Conservation (phyloP, 2,329 filamentous ascomycete species). For the Epichloe hybrida region DNA sequence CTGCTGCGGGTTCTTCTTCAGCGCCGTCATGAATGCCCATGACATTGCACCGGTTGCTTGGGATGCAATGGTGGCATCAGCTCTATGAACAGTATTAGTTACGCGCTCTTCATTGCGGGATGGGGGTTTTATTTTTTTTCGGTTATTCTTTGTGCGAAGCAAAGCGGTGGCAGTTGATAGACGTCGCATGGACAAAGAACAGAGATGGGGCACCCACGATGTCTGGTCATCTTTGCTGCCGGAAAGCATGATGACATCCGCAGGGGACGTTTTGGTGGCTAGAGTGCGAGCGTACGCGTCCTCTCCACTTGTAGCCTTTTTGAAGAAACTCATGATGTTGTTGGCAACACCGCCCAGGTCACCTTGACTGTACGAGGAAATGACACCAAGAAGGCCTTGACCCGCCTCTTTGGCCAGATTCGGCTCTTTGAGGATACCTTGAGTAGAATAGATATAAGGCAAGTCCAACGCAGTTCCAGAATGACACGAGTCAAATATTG, state of each 20-base stretch:
- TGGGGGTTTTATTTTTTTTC: background rate
- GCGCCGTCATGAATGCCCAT: constrained; percentile 84
- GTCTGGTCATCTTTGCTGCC: constrained; percentile 96
- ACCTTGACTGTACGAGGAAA: constrained; percentile 49
- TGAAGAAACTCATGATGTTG: constrained; percentile 71
- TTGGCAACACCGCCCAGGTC: constrained; percentile 74
- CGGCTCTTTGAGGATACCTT: constrained; percentile 54
- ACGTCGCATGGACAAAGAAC: background rate
- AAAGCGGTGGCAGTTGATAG: background rate
- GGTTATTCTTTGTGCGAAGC: background rate
- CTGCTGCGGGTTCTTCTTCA: constrained; percentile 95
- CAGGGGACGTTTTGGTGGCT: constrained; percentile 82
- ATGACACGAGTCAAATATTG: constrained; percentile 54
- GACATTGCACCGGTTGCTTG: constrained; percentile 97
- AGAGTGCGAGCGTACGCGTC: constrained; percentile 70
- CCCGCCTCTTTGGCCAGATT: constrained; percentile 56
- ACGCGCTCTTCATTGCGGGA: background rate
- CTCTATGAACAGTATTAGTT: constrained; percentile 33
- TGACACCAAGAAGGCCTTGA: constrained; percentile 45
- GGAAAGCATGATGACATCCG: constrained; percentile 95
- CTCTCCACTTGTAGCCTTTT: constrained; percentile 72
- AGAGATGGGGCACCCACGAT: constrained; percentile 46
- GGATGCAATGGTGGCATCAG: constrained; percentile 81
- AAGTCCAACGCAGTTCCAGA: constrained; percentile 53
- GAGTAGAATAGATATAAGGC: constrained; percentile 56